Evolutionary conservation across 2,329 filamentous ascomycete species (phyloP).

Genomic region (Fusarium annulatum): DNA sequence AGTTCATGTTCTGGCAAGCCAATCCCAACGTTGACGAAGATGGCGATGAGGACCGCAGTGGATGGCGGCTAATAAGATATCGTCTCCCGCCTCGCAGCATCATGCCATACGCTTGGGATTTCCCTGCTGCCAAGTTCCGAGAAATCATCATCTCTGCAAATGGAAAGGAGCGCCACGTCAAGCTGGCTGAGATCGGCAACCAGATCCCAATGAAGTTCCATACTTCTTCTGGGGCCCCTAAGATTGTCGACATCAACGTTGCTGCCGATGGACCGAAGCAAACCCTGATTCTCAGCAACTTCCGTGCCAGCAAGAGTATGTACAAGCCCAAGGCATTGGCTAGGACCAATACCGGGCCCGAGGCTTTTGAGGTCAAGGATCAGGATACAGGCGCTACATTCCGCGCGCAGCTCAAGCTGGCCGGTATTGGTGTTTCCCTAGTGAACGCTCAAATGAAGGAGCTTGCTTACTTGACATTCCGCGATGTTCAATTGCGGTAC

Average conservation of each 20-base stretch:
- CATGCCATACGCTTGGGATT: constrained; percentile 99
- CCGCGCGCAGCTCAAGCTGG: constrained; percentile 86
- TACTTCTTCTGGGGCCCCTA: constrained; percentile 73
- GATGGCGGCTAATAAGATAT: constrained; percentile 93
- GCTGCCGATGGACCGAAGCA: constrained; percentile 95
- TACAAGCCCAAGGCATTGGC: constrained; percentile 73
- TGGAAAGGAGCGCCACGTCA: constrained; percentile 81
- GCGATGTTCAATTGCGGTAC: constrained; percentile 90
- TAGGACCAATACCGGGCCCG: constrained; percentile 60
- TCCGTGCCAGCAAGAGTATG: constrained; percentile 90
- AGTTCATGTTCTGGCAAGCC: constrained; percentile 96
- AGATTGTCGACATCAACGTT: constrained; percentile 97
- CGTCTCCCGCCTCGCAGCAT: constrained; percentile 93
- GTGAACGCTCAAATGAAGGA: constrained; percentile 94
- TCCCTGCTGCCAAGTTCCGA: constrained; percentile 95
- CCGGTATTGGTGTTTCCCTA: constrained; percentile 91
- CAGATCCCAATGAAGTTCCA: constrained; percentile 93
- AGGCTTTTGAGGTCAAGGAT: constrained; percentile 90
- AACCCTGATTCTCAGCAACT: constrained; percentile 93
- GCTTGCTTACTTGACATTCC: constrained; percentile 90
- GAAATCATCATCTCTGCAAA: constrained; percentile 78
- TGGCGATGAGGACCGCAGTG: constrained; percentile 82
- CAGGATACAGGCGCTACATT: constrained; percentile 89
- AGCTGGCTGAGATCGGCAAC: constrained; percentile 95
- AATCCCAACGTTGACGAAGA: constrained; percentile 95